Base-by-base conservation (phyloP, 768 basidiomycete species). In the Sutorius australiensis region DNA sequence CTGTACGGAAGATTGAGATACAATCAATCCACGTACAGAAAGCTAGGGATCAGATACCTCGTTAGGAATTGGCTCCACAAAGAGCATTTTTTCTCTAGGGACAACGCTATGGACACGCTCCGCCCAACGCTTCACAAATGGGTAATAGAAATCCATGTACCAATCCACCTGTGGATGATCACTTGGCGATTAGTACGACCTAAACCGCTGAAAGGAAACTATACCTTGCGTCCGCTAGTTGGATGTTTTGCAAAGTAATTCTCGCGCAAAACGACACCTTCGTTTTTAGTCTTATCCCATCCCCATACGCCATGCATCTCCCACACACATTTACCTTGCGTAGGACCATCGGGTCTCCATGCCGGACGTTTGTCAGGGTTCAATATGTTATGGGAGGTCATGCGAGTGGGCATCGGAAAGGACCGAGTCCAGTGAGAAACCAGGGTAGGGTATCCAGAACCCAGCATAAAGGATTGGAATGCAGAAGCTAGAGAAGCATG, bases 281-380 rank as follows among this genome's bases (percentile, higher is more conserved):
- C 76, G 13, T 83, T 69, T 60, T 83, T 86, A 28, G 72, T 72
- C 6, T 67, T 71, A 61, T 92, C 87, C 86, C 87, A 98, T 0
- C 84, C 82, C 95, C 97, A 99, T 5, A 98, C 90, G 16, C 89
- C 91, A 58, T 98, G 93, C 73, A 86, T 80, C 61, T 90, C 86
- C 94, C 94, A 95, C 4, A 94, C 59, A 63, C 94, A 97, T 53
- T 77, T 67, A 13, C 86, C 83, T 56, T 66, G 48, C 0, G 86
- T 89, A 12, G 92, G 90, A 0, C 92, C 90, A 61, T 89, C 84
- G 6, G 68, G 63, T 13, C 76, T 75, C 93, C 92, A 95, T 0
- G 80, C 86, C 28, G 80, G 84, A 40, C 73, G 73, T 9, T 80
- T 76, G 0, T 74, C 65, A 1, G 79, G 65, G 62, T 94, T 92